phyloP scores from a whole-genome alignment of 2,329 filamentous ascomycete species.

The Alternaria incomplexa region DNA sequence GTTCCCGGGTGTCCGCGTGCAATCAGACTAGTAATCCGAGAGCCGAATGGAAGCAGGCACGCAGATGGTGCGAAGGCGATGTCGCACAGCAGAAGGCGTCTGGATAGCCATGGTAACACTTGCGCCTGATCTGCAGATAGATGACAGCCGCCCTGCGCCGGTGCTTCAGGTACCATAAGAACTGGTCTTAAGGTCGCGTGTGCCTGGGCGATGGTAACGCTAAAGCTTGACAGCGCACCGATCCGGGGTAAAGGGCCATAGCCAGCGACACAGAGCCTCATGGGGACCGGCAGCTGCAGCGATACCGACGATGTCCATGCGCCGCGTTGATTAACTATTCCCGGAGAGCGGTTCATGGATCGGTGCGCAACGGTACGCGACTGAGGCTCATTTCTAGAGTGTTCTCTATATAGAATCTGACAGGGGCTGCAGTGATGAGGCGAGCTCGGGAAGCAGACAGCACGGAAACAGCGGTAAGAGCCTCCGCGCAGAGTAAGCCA shows the following conservation, averaged over 20 bases:
- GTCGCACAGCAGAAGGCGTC: not conserved
- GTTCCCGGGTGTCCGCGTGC: not conserved
- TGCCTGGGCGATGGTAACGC: not conserved
- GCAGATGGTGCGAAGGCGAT: not conserved
- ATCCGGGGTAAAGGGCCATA: not conserved
- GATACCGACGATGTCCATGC: constrained; percentile 7
- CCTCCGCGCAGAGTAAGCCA: not conserved
- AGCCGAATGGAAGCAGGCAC: not conserved
- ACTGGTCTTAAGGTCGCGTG: constrained; percentile 2
- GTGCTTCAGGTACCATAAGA: not conserved
- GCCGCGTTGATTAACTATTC: constrained; percentile 15
- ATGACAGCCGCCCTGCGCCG: not conserved
- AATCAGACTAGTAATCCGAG: constrained; percentile 1
- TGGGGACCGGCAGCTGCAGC: constrained; percentile 16
- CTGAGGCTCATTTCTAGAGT: constrained; percentile 7
- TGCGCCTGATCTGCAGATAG: not conserved
- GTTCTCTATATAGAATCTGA: constrained; percentile 7
- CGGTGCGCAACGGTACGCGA: constrained; percentile 7
- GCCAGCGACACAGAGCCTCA: constrained; percentile 21
- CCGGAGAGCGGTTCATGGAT: constrained; percentile 12
- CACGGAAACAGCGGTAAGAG: not conserved
- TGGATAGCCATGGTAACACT: not conserved
- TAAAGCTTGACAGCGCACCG: not conserved
- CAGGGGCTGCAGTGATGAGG: constrained; percentile 18
- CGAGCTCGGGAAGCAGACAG: constrained; percentile 7